Conservation (phyloP, 345 rosid genomes). For the rapeseed (Brassica napus) region DNA sequence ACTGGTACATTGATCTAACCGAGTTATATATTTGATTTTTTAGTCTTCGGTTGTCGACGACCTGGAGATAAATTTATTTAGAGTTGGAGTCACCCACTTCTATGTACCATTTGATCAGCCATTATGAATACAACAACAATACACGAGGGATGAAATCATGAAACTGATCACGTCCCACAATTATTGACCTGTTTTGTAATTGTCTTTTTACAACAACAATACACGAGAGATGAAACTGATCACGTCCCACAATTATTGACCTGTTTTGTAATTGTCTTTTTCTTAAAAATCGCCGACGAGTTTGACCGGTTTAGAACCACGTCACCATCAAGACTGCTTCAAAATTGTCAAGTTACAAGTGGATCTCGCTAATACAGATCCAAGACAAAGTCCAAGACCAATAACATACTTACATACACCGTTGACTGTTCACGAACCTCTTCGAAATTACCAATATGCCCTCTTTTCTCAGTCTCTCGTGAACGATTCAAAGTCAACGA, state of each 20-base stretch:
- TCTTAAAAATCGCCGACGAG: slow-evolving; percentile 13
- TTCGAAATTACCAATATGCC: not conserved
- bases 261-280: not conserved
- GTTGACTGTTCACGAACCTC: not conserved
- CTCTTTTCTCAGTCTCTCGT: not conserved
- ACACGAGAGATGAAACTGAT: not conserved
- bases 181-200: not conserved
- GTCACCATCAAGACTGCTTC: slow-evolving; percentile 11
- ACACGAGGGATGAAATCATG: not conserved
- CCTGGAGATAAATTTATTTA: not conserved
- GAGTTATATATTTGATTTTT: not conserved
- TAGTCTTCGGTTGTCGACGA: not conserved
- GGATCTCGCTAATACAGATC: not conserved
- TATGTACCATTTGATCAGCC: not conserved
- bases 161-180: not conserved
- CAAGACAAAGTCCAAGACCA: not conserved
- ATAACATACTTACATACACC: not conserved
- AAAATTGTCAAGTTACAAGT: not conserved
- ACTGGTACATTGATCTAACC: not conserved
- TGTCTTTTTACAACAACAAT: not conserved
- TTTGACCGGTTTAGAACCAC: slow-evolving; percentile 22
- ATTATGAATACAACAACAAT: not conserved
- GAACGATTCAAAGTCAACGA: slow-evolving; percentile 28
- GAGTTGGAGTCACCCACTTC: not conserved
- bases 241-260: not conserved